These are phyloP conservation scores for Micractinium conductrix DNA, from an alignment of 139 green algal genomes.

Conservation along the genomic window DNA sequence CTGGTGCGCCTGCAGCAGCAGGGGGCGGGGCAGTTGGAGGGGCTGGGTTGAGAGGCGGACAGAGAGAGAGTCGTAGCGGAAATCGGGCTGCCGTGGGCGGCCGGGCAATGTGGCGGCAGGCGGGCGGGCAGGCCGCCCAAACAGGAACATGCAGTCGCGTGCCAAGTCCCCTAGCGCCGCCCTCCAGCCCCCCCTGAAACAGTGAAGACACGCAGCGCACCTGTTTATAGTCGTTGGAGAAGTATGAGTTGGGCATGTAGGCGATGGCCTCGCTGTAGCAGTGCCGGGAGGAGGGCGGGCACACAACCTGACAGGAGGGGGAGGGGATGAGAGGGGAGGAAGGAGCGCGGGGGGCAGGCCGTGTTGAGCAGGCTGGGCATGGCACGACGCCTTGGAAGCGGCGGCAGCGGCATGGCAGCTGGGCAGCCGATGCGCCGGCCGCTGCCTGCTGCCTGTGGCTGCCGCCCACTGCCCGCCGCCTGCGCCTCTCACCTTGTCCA, in stretches of 20 bases:
- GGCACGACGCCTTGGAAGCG: no score
- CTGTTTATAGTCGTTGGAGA: slow-evolving; percentile 93
- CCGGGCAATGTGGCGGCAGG: not conserved
- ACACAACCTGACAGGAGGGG: slow-evolving; percentile 33
- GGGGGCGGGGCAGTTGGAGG: not conserved
- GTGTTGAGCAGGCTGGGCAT: not conserved
- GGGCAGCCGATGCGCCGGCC: no score
- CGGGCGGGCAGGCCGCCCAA: no score
- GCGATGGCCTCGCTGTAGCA: slow-evolving; percentile 88
- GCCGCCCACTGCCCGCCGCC: no score
- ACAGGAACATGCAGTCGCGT: not conserved
- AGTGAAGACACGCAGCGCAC: not conserved
- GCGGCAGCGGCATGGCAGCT: no score
- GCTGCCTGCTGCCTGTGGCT: no score
- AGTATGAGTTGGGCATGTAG: slow-evolving; percentile 93
- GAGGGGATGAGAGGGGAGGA: not conserved
- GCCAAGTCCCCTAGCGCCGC: not conserved
- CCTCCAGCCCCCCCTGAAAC: not conserved
- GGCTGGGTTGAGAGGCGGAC: not conserved
- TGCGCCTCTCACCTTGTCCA: slow-evolving; percentile 87
- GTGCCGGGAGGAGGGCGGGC: slow-evolving; percentile 60
- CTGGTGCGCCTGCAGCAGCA: slow-evolving; percentile 37
- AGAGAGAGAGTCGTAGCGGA: not conserved
- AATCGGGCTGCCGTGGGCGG: not conserved
- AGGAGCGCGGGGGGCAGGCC: not conserved